phyloP scores from a whole-genome alignment of 2,329 filamentous ascomycete species.

The Alternaria triticina region DNA sequence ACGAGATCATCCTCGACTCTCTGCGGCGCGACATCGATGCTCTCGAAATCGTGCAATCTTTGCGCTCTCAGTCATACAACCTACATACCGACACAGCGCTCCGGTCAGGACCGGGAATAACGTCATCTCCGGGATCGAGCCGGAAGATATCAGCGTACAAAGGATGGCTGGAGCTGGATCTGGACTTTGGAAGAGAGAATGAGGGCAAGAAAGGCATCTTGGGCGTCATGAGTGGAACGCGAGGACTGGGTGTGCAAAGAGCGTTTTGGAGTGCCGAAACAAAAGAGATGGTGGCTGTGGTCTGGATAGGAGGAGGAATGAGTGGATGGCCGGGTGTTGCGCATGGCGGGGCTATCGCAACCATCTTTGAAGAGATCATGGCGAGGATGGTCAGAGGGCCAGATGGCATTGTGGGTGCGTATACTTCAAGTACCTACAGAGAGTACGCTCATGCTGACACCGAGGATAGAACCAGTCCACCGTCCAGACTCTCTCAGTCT shows the following conservation, averaged over 20 bases:
- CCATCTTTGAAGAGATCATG: conserved; percentile 71
- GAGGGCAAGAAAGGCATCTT: conserved; percentile 35
- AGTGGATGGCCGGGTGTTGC: conserved; percentile 74
- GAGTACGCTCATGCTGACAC: not conserved
- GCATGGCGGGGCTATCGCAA: conserved; percentile 74
- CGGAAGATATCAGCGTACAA: conserved; percentile 22
- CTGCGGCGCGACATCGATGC: conserved; percentile 36
- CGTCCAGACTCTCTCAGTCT: conserved; percentile 54
- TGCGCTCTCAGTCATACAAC: conserved; percentile 37
- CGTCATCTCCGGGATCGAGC: not conserved
- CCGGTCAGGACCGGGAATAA: conserved; percentile 16
- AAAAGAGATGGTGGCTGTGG: conserved; percentile 65
- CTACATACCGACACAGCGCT: conserved; percentile 33
- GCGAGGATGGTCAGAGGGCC: conserved; percentile 68
- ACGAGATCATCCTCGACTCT: conserved; percentile 34
- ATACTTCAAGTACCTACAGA: not conserved
- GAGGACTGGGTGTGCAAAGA: conserved; percentile 59
- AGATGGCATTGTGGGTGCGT: conserved; percentile 34
- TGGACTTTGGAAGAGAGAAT: conserved; percentile 28
- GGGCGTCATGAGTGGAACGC: conserved; percentile 43
- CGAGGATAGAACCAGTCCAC: conserved; percentile 29
- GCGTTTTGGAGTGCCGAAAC: conserved; percentile 68
- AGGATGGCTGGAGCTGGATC: conserved; percentile 41
- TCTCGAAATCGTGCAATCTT: conserved; percentile 40
- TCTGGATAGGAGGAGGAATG: conserved; percentile 70